Percentiles rank a stretch among this genome's conserved stretches.
Conservation (phyloP, 1,284 basidiomycete genomes). For the Xerocomus nothofagi region DNA sequence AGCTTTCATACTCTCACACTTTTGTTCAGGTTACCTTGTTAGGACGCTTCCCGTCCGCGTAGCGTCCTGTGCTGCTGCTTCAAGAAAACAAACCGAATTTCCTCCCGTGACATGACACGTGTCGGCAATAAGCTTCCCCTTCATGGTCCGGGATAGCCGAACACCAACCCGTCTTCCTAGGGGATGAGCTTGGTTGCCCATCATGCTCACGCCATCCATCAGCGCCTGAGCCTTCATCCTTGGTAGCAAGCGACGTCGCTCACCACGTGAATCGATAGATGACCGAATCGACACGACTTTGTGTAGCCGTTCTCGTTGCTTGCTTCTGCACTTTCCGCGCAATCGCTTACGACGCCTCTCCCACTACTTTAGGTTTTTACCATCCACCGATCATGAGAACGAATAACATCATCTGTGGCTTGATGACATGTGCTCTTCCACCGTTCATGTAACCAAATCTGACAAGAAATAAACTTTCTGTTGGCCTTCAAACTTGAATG, state of each 20-base stretch:
- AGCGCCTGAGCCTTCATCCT: background rate
- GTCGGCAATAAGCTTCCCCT: conserved; percentile 5
- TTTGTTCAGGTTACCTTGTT: conserved; percentile 19
- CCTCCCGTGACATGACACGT: conserved; percentile 6
- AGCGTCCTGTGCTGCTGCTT: background rate
- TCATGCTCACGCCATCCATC: background rate
- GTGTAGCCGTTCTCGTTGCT: background rate
- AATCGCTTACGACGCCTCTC: conserved; percentile 22
- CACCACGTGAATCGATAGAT: background rate
- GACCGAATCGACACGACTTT: background rate
- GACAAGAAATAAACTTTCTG: conserved; percentile 7
- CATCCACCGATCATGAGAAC: conserved; percentile 24
- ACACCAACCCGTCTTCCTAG: background rate
- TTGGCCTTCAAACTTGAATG: background rate
- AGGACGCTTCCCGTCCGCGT: conserved; percentile 9
- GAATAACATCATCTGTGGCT: conserved; percentile 3
- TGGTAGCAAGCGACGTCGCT: background rate
- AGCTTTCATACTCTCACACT: conserved; percentile 21
- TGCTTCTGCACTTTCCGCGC: conserved; percentile 2
- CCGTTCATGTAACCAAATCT: conserved; percentile 27
- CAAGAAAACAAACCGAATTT: background rate
- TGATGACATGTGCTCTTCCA: background rate
- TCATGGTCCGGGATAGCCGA: background rate
- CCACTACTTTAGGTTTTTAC: conserved; percentile 20
- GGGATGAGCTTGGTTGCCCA: background rate